These are phyloP conservation scores for Linum tenue DNA, from an alignment of 345 rosid genomes.

Conservation along the genomic window DNA sequence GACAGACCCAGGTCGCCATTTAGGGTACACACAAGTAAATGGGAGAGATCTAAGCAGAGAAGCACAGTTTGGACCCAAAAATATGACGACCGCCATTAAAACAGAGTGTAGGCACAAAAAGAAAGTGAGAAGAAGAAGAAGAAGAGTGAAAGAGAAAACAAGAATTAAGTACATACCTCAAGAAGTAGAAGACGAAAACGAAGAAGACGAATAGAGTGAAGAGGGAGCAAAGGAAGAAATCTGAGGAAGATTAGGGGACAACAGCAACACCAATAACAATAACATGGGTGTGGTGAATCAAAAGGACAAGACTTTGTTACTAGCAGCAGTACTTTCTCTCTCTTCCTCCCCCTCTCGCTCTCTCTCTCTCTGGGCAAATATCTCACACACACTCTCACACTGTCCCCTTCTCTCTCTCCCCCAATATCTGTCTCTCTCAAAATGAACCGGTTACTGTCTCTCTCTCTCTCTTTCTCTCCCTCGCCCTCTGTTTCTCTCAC, in stretches of 20 bases:
- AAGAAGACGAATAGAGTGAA: not conserved
- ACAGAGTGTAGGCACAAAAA: constrained; percentile 5
- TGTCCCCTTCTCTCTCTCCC: not conserved
- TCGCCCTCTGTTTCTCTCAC: not conserved
- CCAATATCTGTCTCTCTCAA: not conserved
- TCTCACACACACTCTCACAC: constrained; percentile 1
- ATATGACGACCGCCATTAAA: not conserved
- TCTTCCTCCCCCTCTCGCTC: constrained; percentile 12
- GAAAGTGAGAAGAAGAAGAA: not conserved
- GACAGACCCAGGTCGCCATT: constrained; percentile 21
- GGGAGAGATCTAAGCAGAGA: constrained; percentile 29
- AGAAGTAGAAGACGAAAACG: constrained; percentile 2
- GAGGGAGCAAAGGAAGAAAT: constrained; percentile 17
- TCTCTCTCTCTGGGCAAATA: not conserved
- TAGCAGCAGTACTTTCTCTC: not conserved
- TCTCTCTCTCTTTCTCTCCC: not conserved
- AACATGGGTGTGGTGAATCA: constrained; percentile 11
- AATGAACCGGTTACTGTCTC: not conserved
- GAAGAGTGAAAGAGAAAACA: no score
- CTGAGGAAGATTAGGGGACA: constrained; percentile 21
- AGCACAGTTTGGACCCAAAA: not conserved
- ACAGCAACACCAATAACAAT: constrained; percentile 6
- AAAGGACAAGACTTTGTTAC: constrained; percentile 6
- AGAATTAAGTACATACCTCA: constrained; percentile 15
- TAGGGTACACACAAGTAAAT: constrained; percentile 16